Evolutionary conservation across 2,329 filamentous ascomycete genomes (phyloP).

Genomic region (Coniochaeta sp.): DNA sequence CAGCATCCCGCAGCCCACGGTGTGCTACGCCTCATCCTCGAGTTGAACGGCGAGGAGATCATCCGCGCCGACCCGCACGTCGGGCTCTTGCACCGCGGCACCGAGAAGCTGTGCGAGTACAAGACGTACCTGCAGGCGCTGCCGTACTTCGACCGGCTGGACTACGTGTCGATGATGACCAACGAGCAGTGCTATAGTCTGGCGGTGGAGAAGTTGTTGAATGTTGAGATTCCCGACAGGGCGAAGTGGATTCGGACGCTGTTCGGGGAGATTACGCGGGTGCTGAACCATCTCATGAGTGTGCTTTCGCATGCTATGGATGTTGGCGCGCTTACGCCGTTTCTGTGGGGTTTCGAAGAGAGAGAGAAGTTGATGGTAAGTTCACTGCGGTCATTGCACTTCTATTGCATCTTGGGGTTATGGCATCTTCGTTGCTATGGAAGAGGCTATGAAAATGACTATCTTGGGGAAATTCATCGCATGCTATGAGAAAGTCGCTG

Average conservation of each 20-base stretch:
- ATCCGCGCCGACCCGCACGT: slow-evolving; percentile 95
- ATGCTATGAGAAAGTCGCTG: not conserved
- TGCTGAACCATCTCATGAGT: slow-evolving; percentile 98
- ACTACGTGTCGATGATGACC: slow-evolving; percentile 99
- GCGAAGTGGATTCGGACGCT: slow-evolving; percentile 96
- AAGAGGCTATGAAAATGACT: not conserved
- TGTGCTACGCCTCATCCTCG: slow-evolving; percentile 93
- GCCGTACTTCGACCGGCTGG: slow-evolving; percentile 96
- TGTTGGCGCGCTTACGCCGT: slow-evolving; percentile 93
- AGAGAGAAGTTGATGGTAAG: slow-evolving; percentile 98
- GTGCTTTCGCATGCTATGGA: slow-evolving; percentile 98
- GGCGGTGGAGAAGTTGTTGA: slow-evolving; percentile 95
- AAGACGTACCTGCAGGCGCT: slow-evolving; percentile 98
- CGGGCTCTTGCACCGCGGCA: slow-evolving; percentile 90
- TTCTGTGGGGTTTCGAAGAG: slow-evolving; percentile 99
- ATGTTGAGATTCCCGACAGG: slow-evolving; percentile 89
- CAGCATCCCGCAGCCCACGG: slow-evolving; percentile 98
- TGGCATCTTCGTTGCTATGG: not conserved
- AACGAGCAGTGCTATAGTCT: slow-evolving; percentile 97
- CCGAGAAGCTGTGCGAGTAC: slow-evolving; percentile 99
- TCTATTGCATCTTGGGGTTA: slow-evolving; percentile 5
- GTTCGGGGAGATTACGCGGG: slow-evolving; percentile 89
- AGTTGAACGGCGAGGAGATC: slow-evolving; percentile 97
- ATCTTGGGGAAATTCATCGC: not conserved
- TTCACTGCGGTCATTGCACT: slow-evolving; percentile 9